Evolutionary conservation across 225 moss, liverwort and hornwort genomes (phyloP).

Genomic region (Ulota crispa): DNA sequence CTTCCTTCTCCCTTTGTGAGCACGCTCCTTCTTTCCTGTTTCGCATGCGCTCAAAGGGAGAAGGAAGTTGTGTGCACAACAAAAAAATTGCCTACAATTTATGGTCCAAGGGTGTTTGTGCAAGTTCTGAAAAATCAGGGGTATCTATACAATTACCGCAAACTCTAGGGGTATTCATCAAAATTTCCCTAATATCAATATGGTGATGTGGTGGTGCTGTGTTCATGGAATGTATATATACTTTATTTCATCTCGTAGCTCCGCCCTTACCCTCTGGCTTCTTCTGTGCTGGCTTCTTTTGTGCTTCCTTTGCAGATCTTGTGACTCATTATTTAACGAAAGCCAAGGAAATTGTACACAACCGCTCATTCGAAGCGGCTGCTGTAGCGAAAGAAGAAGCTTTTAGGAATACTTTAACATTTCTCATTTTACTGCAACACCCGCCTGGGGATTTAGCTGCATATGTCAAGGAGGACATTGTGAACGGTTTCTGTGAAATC

Average conservation of each 20-base stretch:
- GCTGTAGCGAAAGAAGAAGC: slow-evolving; percentile 76
- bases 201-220: neutral
- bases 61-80: no score
- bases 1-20: no score
- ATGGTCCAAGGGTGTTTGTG: no score
- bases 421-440: slow-evolving; percentile 77
- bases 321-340: slow-evolving; percentile 77
- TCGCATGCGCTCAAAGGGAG: no score
- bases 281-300: neutral
- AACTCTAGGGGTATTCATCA: no score
- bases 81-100: no score
- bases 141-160: no score
- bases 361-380: slow-evolving; percentile 50
- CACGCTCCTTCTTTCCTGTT: no score
- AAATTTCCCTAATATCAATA: no score
- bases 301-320: slow-evolving; percentile 59
- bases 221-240: neutral
- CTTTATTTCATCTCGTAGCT: neutral
- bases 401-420: slow-evolving; percentile 73
- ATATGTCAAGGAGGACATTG: slow-evolving; percentile 57
- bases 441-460: slow-evolving; percentile 84
- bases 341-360: slow-evolving; percentile 64
- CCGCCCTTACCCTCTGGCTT: neutral
- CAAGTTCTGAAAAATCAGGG: no score
- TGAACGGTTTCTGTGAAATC: slow-evolving; percentile 69